Conservation (phyloP, 768 basidiomycete genomes). For the Tylopilus cervinicoccineus region DNA sequence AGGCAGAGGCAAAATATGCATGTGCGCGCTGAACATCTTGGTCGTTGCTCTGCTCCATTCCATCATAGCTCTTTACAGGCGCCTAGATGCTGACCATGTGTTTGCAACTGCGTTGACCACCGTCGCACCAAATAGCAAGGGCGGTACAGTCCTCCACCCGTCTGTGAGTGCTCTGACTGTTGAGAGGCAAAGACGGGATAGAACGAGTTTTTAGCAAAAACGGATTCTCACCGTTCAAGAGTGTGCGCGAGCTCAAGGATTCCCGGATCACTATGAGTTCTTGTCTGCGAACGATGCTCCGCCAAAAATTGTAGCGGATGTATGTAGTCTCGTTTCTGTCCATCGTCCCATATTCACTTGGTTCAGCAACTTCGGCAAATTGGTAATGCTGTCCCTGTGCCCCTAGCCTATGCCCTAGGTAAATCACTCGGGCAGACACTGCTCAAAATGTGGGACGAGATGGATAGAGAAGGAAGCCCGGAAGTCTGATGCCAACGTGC, state of each 20-base stretch:
- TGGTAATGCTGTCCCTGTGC: conserved; percentile 76
- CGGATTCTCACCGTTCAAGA: conserved; percentile 65
- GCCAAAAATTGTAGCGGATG: conserved; percentile 43
- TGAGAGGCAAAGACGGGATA: neutral
- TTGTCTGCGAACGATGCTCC: conserved; percentile 40
- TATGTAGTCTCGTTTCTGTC: conserved; percentile 31
- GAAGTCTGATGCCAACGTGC: conserved; percentile 26
- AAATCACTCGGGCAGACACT: conserved; percentile 42
- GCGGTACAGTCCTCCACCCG: conserved; percentile 42
- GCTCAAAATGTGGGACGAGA: conserved; percentile 41
- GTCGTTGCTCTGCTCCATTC: conserved; percentile 4
- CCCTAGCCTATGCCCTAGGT: conserved; percentile 62
- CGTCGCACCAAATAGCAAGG: conserved; percentile 49
- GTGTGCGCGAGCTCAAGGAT: conserved; percentile 73
- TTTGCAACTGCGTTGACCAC: conserved; percentile 67
- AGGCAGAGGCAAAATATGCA: conserved; percentile 24
- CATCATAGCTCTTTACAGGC: conserved; percentile 48
- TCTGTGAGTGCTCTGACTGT: conserved; percentile 29
- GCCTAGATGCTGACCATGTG: conserved; percentile 46
- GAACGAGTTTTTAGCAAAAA: conserved; percentile 51
- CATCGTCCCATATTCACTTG: neutral
- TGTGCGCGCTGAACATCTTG: conserved; percentile 16
- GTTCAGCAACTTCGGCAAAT: conserved; percentile 70
- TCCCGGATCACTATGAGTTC: conserved; percentile 69
- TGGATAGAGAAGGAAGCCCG: conserved; percentile 43